phyloP scores from a whole-genome alignment of 2,329 filamentous ascomycete species.

The Cephalotrichum gorgonifer region DNA sequence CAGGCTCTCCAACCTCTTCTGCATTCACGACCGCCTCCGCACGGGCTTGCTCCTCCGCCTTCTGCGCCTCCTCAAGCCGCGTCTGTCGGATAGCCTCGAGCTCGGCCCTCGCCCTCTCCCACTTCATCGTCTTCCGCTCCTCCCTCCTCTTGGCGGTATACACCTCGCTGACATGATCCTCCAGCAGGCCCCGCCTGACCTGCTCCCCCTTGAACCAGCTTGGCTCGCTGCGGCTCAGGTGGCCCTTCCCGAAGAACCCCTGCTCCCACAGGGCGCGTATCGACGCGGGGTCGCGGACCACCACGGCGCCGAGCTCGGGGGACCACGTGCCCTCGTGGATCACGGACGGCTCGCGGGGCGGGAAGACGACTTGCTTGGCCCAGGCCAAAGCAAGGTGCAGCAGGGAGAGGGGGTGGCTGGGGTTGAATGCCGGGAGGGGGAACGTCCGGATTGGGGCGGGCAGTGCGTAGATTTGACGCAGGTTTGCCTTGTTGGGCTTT shows the following conservation, averaged over 20 bases:
- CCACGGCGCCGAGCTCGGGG: constrained; percentile 69
- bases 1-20: not conserved
- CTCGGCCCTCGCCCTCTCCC: constrained; percentile 82
- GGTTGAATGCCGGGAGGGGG: constrained; percentile 79
- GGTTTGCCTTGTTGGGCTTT: constrained; percentile 9
- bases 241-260: constrained; percentile 95
- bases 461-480: constrained; percentile 69
- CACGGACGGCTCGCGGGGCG: constrained; percentile 50
- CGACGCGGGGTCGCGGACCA: constrained; percentile 66
- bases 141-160: constrained; percentile 65
- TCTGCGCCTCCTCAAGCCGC: constrained; percentile 31
- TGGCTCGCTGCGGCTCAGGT: constrained; percentile 84
- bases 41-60: not conserved
- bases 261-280: constrained; percentile 86
- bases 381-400: constrained; percentile 71
- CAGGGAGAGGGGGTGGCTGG: constrained; percentile 83
- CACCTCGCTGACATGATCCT: constrained; percentile 68
- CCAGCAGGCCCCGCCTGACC: constrained; percentile 54
- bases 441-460: constrained; percentile 73
- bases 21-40: not conserved
- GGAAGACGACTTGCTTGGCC: constrained; percentile 60
- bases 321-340: constrained; percentile 71
- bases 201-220: constrained; percentile 83
- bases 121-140: constrained; percentile 75
- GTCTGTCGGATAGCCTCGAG: constrained; percentile 73